These are phyloP conservation scores for Ambrosia trifida DNA, from an alignment of 129 eudicot genomes.

Conservation along the genomic window DNA sequence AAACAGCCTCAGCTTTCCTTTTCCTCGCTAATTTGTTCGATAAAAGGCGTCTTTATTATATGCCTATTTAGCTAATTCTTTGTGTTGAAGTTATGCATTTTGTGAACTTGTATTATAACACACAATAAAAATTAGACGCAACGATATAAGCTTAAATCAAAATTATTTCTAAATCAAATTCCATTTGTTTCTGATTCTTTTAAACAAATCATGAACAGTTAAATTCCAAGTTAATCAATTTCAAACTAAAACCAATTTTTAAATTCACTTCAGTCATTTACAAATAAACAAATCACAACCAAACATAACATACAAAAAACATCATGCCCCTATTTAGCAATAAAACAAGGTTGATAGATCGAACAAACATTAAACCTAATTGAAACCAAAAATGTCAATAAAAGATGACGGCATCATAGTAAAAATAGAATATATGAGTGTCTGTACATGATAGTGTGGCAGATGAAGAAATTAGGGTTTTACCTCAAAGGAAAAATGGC, in stretches of 20 bases:
- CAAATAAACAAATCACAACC: neutral
- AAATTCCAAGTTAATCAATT: too few species aligned
- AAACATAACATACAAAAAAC: neutral
- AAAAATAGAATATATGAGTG: neutral
- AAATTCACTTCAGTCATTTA: too few species aligned
- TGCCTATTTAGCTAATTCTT: neutral
- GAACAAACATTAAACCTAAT: neutral
- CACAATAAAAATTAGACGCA: neutral
- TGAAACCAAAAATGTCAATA: neutral
- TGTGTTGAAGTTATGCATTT: neutral
- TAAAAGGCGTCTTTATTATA: neutral
- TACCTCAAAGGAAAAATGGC: conserved; percentile 23
- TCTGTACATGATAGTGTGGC: neutral
- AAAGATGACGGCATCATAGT: neutral
- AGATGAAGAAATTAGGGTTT: conserved; percentile 21
- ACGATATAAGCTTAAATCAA: neutral
- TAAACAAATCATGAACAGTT: too few species aligned
- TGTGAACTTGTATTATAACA: neutral
- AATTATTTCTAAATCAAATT: neutral
- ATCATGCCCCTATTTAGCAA: neutral
- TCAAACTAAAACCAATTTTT: too few species aligned
- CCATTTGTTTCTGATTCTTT: neutral
- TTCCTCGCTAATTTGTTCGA: neutral
- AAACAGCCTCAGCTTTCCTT: neutral
- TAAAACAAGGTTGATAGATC: too few species aligned